These are phyloP conservation scores for Grifola frondosa DNA, from an alignment of 1,284 basidiomycete species.

Conservation along the genomic window DNA sequence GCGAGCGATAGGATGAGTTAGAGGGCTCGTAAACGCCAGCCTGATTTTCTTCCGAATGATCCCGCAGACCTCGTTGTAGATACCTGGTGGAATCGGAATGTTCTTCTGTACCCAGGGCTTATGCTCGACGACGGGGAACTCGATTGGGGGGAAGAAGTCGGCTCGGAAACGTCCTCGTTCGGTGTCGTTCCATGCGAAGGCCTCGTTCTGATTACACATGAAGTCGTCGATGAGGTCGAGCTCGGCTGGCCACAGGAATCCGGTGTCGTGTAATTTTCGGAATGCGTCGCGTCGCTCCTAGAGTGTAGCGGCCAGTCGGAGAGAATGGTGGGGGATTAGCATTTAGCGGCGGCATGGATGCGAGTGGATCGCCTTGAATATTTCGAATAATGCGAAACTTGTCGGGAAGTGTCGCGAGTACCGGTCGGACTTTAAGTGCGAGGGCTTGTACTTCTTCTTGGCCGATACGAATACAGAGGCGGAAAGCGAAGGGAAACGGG, in stretches of 20 bases:
- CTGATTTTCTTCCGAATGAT: slow-evolving; percentile 32
- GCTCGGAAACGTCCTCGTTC: slow-evolving; percentile 34
- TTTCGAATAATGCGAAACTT: slow-evolving; percentile 33
- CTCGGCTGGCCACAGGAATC: slow-evolving; percentile 34
- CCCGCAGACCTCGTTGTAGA: slow-evolving; percentile 3
- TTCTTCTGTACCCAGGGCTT: slow-evolving; percentile 3
- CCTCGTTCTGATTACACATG: slow-evolving; percentile 30
- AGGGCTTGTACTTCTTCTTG: slow-evolving; percentile 40
- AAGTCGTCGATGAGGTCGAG: slow-evolving; percentile 33
- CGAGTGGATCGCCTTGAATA: slow-evolving; percentile 35
- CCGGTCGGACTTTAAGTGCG: slow-evolving; percentile 28
- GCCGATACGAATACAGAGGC: slow-evolving; percentile 1
- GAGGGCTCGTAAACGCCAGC: slow-evolving; percentile 37
- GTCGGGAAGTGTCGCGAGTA: slow-evolving; percentile 27
- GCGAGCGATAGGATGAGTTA: slow-evolving; percentile 36
- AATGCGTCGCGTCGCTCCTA: slow-evolving; percentile 27
- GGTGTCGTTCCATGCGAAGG: slow-evolving; percentile 34
- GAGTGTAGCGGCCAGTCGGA: slow-evolving; percentile 34
- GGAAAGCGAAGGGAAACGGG: not conserved
- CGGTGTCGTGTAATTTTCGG: slow-evolving; percentile 24
- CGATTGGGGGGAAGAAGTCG: slow-evolving; percentile 36
- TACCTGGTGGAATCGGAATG: slow-evolving; percentile 2
- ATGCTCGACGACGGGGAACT: slow-evolving; percentile 35
- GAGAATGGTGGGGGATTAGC: slow-evolving; percentile 26
- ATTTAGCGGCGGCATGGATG: slow-evolving; percentile 26